Evolutionary conservation across 768 basidiomycete species (phyloP).

Genomic region (Pulveroboletus sp.): DNA sequence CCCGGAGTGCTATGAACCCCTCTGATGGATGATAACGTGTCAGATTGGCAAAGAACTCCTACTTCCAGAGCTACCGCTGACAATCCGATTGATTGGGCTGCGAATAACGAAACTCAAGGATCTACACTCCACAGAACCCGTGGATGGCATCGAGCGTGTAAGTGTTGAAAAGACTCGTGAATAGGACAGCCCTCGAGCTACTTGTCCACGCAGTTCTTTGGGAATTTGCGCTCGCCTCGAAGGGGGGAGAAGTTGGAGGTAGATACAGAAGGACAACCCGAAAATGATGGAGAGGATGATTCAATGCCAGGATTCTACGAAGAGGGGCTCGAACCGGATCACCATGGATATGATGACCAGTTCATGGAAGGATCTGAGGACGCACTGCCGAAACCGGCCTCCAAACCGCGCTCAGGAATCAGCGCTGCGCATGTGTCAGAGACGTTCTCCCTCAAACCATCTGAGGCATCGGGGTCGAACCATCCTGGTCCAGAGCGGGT

Average conservation of each 20-base stretch:
- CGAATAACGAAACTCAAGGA: constrained; percentile 89
- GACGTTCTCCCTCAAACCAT: not conserved
- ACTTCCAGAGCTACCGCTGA: constrained; percentile 72
- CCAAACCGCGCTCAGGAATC: constrained; percentile 13
- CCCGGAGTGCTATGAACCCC: not conserved
- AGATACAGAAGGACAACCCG: constrained; percentile 12
- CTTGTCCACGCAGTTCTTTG: constrained; percentile 50
- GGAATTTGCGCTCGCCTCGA: constrained; percentile 32
- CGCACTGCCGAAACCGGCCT: not conserved
- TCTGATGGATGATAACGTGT: constrained; percentile 6
- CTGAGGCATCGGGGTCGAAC: constrained; percentile 14
- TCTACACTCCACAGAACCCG: constrained; percentile 43
- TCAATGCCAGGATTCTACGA: constrained; percentile 53
- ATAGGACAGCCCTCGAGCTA: not conserved
- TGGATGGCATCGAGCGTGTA: constrained; percentile 71
- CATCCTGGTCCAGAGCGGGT: constrained; percentile 14
- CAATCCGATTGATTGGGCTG: constrained; percentile 81
- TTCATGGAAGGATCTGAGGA: constrained; percentile 8
- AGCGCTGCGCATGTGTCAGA: not conserved
- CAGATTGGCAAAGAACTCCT: constrained; percentile 82
- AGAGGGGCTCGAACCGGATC: constrained; percentile 33
- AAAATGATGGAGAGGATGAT: constrained; percentile 26
- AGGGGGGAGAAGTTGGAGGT: constrained; percentile 38
- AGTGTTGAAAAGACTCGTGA: constrained; percentile 14
- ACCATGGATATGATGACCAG: constrained; percentile 5